Base-by-base conservation (phyloP, 257 asterid genomes). In the Nemophila menziesii region DNA sequence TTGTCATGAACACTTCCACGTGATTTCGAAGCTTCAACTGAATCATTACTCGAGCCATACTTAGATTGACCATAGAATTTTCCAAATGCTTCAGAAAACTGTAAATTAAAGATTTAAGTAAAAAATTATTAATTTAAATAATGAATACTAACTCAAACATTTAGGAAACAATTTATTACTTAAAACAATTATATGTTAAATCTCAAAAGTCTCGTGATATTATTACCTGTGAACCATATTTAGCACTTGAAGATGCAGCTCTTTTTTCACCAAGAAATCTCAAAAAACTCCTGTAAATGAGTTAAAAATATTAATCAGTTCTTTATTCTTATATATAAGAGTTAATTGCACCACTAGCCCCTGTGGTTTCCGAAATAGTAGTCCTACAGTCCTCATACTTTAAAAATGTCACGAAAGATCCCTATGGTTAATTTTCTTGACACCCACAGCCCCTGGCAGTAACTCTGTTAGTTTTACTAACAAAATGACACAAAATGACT, bases 71-170 rank as follows among this genome's bases (percentile, higher is more conserved):
- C 53, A 18, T 85, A 90, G 34, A 85, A 69, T 77, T 78, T 78
- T 61, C 94, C 98, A 64, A 90, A 74, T 47, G 80, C 82, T 67
- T 64, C 94, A 18, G 99, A 79, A 53, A 79, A 60, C 99, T 90
- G 89, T 19, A 27, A 29, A 37, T 45, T 33, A 16, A 57, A 51
- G 19, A 33, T 48, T n/a, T 56, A 12, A 6, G 11, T 43, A 36
- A 11, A 42, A 11, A 15, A 39, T 18, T 48, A 43, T 20, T n/a
- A 20, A 15, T 41, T 5, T 33, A 5, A 0, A 8, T n/a, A 20
- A 5, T 15, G 10, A 54, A 0, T 8, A 14, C 2, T 1, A 29
- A 29, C 36, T 29, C 36, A 29, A 29, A 29, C 2, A 29, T 13
- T 3, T 29, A 13, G 33, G 9, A 29, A 29, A 29, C 33, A 26